A percentile compares a stretch with the other conserved stretches of the same genome.
Evolutionary conservation across 176 grass and related monocot genomes (phyloP).

Genomic region (Zizania latifolia): DNA sequence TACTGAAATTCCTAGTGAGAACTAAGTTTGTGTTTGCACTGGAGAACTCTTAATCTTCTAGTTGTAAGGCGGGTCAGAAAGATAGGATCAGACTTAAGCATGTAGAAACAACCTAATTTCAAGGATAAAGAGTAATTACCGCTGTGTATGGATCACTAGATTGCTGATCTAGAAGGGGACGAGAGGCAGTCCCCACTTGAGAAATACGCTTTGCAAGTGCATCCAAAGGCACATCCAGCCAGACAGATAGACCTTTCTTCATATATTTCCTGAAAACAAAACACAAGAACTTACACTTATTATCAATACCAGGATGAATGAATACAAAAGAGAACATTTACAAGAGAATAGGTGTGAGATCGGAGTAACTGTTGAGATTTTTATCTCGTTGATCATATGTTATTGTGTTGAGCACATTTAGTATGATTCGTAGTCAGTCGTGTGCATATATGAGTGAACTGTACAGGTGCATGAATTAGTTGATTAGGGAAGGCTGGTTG

Average conservation of each 20-base stretch:
- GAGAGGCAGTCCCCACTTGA: conserved; percentile 88
- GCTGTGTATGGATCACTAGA: conserved; percentile 87
- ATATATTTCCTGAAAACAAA: conserved; percentile 61
- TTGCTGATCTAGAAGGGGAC: conserved; percentile 84
- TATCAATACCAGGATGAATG: background rate
- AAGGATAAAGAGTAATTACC: conserved; percentile 33
- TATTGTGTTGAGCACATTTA: too few species aligned
- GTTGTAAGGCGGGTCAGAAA: conserved; percentile 35
- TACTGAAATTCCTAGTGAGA: background rate
- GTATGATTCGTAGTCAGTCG: too few species aligned
- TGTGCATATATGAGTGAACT: too few species aligned
- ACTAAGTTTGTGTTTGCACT: background rate
- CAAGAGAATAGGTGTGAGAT: background rate
- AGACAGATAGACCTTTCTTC: conserved; percentile 83
- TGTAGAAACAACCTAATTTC: background rate
- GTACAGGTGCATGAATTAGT: too few species aligned
- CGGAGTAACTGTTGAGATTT: too few species aligned
- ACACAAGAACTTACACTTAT: background rate
- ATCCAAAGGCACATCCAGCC: conserved; percentile 95
- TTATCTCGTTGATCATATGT: too few species aligned
- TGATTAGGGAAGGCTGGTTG: too few species aligned
- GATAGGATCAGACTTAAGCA: conserved; percentile 32
- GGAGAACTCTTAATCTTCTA: background rate
- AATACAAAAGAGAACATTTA: background rate
- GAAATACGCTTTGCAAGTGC: conserved; percentile 84